Evolutionary conservation across 768 basidiomycete genomes (phyloP).

Genomic region (Tylopilus sp.): DNA sequence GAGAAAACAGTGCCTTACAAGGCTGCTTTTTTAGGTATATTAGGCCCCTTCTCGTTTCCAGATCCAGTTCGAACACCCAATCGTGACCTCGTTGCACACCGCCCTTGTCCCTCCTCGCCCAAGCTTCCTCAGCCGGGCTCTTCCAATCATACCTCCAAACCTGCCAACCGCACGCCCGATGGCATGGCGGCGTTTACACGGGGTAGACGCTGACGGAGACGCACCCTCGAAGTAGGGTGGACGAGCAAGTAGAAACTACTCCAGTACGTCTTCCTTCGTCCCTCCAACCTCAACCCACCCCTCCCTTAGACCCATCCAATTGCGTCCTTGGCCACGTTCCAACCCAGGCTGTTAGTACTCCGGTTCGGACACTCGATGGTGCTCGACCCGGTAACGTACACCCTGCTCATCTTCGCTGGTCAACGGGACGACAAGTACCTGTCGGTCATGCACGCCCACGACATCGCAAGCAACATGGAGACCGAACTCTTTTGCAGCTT

Average conservation of each 20-base stretch:
- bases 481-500: conserved; percentile 63
- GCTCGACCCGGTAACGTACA: conserved; percentile 54
- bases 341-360: conserved; percentile 44
- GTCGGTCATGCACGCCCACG: conserved; percentile 11
- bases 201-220: conserved; percentile 59
- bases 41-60: too few relatives aligned
- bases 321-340: conserved; percentile 20
- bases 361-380: conserved; percentile 84
- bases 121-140: conserved; percentile 52
- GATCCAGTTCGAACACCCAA: conserved; percentile 79
- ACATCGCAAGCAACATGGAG: conserved; percentile 48
- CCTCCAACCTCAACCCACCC: neutral
- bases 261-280: conserved; percentile 40
- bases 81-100: conserved; percentile 63
- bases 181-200: conserved; percentile 57
- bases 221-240: conserved; percentile 67
- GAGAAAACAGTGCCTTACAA: too few relatives aligned
- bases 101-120: conserved; percentile 54
- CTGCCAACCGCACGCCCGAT: conserved; percentile 54
- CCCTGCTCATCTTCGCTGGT: conserved; percentile 72
- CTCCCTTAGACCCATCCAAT: conserved; percentile 5
- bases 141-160: conserved; percentile 56
- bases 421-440: conserved; percentile 64
- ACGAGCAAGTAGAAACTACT: conserved; percentile 64
- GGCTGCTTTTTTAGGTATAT: too few relatives aligned